phyloP scores from a whole-genome alignment of 2,329 filamentous ascomycete genomes.

The Coleophoma cylindrospora region DNA sequence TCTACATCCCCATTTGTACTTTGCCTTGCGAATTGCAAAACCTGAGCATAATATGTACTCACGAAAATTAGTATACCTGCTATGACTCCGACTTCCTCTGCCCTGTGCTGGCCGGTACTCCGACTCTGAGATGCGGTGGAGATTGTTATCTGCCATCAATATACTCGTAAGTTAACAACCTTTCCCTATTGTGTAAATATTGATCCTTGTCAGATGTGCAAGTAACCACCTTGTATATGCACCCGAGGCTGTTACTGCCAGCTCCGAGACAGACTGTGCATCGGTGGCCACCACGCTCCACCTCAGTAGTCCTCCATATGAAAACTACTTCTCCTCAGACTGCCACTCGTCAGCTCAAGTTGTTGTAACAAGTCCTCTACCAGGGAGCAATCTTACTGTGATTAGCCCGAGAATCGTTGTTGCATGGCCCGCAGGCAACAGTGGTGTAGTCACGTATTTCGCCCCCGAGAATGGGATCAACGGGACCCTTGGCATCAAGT shows the following conservation, averaged over 20 bases:
- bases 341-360: conserved; percentile 55
- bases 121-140: conserved; percentile 21
- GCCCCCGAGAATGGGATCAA: conserved; percentile 46
- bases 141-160: conserved; percentile 22
- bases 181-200: background rate
- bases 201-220: background rate
- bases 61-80: conserved; percentile 27
- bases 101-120: conserved; percentile 19
- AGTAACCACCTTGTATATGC: background rate
- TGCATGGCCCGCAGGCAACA: conserved; percentile 63
- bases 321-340: conserved; percentile 63
- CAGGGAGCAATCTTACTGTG: conserved; percentile 46
- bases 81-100: conserved; percentile 23
- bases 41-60: background rate
- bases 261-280: too few relatives aligned
- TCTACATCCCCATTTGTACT: too few relatives aligned
- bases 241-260: too few relatives aligned
- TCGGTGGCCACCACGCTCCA: conserved; percentile 7
- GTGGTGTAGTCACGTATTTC: conserved; percentile 53
- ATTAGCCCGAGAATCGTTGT: conserved; percentile 53
- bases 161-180: conserved; percentile 10
- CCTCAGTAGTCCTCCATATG: conserved; percentile 42
- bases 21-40: background rate
- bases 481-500: conserved; percentile 44
- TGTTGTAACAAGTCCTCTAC: conserved; percentile 52